These are phyloP conservation scores for Monosporozyma yasuniensis DNA, from an alignment of 805 yeast genomes.

Conservation along the genomic window DNA sequence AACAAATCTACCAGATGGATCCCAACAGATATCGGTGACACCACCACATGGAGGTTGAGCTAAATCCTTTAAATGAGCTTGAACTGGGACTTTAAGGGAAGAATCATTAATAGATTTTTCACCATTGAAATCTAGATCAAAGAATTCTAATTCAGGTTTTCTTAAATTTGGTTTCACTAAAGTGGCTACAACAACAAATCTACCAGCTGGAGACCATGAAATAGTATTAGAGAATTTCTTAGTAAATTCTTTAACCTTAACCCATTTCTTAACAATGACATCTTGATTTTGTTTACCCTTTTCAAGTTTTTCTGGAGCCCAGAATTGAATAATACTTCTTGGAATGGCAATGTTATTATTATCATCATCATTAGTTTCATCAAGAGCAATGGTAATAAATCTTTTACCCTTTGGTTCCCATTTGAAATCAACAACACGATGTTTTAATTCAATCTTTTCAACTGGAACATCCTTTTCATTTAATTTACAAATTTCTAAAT, in stretches of 20 bases:
- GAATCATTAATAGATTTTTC: conserved; percentile 32
- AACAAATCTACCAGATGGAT: conserved; percentile 87
- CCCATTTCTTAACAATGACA: conserved; percentile 44
- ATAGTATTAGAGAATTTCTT: conserved; percentile 65
- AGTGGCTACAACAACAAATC: conserved; percentile 57
- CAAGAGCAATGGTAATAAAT: conserved; percentile 69
- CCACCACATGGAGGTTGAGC: conserved; percentile 61
- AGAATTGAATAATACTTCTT: conserved; percentile 66
- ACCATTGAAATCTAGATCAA: conserved; percentile 77
- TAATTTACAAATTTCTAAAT: conserved; percentile 83
- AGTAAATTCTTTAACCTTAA: conserved; percentile 46
- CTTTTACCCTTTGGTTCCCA: conserved; percentile 95
- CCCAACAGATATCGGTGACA: conserved; percentile 83
- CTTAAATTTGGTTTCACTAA: conserved; percentile 38
- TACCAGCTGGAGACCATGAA: conserved; percentile 87
- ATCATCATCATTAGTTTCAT: conserved; percentile 33
- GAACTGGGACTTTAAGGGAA: conserved; percentile 39
- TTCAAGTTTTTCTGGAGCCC: conserved; percentile 60
- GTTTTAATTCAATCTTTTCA: conserved; percentile 87
- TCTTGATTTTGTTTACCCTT: conserved; percentile 3
- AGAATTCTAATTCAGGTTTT: conserved; percentile 71
- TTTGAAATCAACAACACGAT: conserved; percentile 75
- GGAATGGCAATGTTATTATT: conserved; percentile 47
- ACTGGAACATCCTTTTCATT: conserved; percentile 88
- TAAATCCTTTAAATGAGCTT: conserved; percentile 52